Base-by-base conservation (phyloP, 176 grass and related monocot genomes). In the Tillandsia leiboldiana region DNA sequence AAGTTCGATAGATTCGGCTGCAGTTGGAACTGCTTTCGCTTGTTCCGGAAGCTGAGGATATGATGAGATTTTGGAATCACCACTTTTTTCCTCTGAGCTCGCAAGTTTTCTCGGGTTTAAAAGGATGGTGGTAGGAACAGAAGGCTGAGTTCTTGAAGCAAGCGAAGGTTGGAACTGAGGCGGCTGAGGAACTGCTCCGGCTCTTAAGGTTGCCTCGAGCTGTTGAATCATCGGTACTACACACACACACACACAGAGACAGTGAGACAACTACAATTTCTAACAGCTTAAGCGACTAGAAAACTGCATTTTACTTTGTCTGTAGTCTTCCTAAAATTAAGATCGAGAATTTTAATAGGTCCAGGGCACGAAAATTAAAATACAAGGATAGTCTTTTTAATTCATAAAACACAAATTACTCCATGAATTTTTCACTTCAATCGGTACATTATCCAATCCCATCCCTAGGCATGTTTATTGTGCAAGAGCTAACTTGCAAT, bases 181-280 rank as follows among this genome's bases (percentile, higher is more conserved):
- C 9, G 22, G 7, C 42, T 78, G 76, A 53, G 70, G 70, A 49
- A 80, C 77, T 15, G 24, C 27, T 47, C 87, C 87, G 66, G 0
- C 62, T 50, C 82, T 50, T 4, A 92, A 72, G 49, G 83, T 83
- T 15, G 77, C 64, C 73, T 92, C 90, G 62, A 92, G 77, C 77
- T 83, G 81, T 72, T 89, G 86, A 1, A 92, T 92, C 86, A 89
- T 86, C 64, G 90, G 90, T 76, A 92, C 77, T 72, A 23, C 27
- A 80, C 26, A 49, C 9, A 80, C 26, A 49, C 9, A 26, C 1
- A 64, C 23, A 26, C 12, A 26, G 23, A 64, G 10, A 26, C n/a
- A 12, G 9, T 64, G 10, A 29, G 62, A 64, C 3, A 11, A 64
- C 9, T 11, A 11, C 52, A 54, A 15, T 10, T 15, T 12, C 1